phyloP scores from a whole-genome alignment of 2,329 filamentous ascomycete species.

The Hypoxylon sp. region DNA sequence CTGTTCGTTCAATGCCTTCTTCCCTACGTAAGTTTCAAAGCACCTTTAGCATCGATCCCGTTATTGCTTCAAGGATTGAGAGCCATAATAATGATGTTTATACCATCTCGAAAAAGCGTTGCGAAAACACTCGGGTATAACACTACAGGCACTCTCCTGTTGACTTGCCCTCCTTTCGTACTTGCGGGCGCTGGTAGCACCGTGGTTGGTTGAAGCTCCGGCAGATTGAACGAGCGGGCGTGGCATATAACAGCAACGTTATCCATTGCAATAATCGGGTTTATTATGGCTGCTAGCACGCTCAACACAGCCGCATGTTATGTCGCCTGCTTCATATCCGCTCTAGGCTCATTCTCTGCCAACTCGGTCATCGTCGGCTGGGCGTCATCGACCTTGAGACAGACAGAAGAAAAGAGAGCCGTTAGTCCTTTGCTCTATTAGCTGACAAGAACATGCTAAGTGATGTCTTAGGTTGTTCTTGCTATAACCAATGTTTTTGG shows the following conservation, averaged over 20 bases:
- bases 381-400: constrained; percentile 59
- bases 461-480: constrained; percentile 52
- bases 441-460: too few relatives aligned
- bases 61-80: background rate
- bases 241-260: constrained; percentile 64
- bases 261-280: constrained; percentile 58
- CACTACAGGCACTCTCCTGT: constrained; percentile 63
- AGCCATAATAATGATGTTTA: background rate
- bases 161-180: constrained; percentile 67
- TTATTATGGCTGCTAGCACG: constrained; percentile 56
- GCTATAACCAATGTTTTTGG: constrained; percentile 64
- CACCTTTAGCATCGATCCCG: background rate
- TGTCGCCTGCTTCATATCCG: constrained; percentile 59
- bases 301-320: constrained; percentile 58
- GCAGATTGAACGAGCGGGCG: constrained; percentile 62
- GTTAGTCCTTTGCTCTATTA: too few relatives aligned
- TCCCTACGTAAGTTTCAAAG: constrained; percentile 53
- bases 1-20: constrained; percentile 62
- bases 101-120: constrained; percentile 53
- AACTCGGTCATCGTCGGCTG: constrained; percentile 63
- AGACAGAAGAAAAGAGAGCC: constrained; percentile 65
- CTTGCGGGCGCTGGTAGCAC: constrained; percentile 63
- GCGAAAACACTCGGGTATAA: constrained; percentile 64
- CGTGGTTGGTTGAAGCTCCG: constrained; percentile 63
- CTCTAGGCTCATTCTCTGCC: constrained; percentile 59